Base-by-base conservation (phyloP, 768 basidiomycete genomes). In the Podaxis sp. region DNA sequence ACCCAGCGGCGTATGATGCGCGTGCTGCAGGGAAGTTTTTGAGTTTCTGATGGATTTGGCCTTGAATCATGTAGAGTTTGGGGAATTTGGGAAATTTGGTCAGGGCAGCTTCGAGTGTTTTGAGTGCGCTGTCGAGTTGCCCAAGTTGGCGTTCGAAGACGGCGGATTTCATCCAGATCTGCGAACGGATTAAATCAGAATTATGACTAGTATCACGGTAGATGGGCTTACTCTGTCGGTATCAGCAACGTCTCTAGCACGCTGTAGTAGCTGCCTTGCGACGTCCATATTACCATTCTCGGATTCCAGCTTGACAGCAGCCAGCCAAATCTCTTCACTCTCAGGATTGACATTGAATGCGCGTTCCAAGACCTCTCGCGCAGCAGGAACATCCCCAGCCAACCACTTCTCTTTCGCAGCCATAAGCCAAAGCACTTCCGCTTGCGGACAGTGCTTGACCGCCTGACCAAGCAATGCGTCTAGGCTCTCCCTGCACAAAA, bases 161-260 rank as follows among this genome's bases (percentile, higher is more conserved):
- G 2, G 93, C 95, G 0, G 93, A 95, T 73, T 99, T 99, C 95
- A 99, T 95, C 97, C 96, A 99, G 56, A 99, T 98, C 95, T 96
- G 70, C 8, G 6, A 54, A 33, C 38, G 24, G 20, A 41, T 2
- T 67, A 28, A 24, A 40, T 56, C 51, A 58, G 54, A 51, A 67
- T 56, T 20, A 46, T 30, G n/a, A n/a, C 2, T 0, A 22, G 44
- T 40, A 41, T 20, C 0, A 30, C 56, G 40, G 20, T 57, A 52
- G 38, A 28, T 22, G 30, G 24, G 76, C 87, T 69, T 66, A 94
- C 95, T 74, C 95, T 78, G 67, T 96, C 90, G 1, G 96, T 99
- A 68, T 94, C 92, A 0, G 96, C 95, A 12, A 96, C 92, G 17
- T 86, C 90, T 63, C 96, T 80, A 12, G 96, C 97, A 64, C 95